Evolutionary conservation across 2,329 filamentous ascomycete genomes (phyloP), one percentile per base, ranked within the genome.

Genomic region (Colletotrichum kahawae): DNA sequence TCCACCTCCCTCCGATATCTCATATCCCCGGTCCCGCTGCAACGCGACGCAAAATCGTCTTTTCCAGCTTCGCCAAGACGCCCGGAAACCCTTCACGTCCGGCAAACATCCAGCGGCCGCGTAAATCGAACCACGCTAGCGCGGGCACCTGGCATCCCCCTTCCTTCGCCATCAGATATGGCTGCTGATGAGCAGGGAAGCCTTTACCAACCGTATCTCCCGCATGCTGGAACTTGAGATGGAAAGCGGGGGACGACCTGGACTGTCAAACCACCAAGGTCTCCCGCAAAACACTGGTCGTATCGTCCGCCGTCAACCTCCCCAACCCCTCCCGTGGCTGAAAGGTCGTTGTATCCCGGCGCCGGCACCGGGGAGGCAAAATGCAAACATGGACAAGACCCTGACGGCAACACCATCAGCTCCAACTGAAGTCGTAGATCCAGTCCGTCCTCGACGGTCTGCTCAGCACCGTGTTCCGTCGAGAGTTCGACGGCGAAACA

Each of bases 401-500:
- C 63, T 75, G 68, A 60, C 21, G 13, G 48, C 16, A 10, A 63
- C 36, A 24, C 60, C 14, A 16, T 38, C 9, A 34, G 34, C n/a
- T 29, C 36, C 29, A 34, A 31, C 33, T 27, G 43, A 57, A 67
- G 24, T 34, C 36, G 60, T 48, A 67, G 56, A 75, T 51, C 38
- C 54, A 63, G 34, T 29, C 51, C 27, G 33, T 56, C 6, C 16
- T 14, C 43, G 34, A 60, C 63, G 27, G 34, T 43, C 24, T 51
- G 33, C n/a, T 21, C 48, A 57, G 14, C 68, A 43, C 43, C 27
- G 60, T 33, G 43, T 59, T 31, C 24, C 62, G 62, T 33, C 24
- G 27, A 69, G 29, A 65, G 67, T 75, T 75, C 54, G 38, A 16
- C 63, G 43, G 27, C 72, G 69, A 75, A 75, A 75, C 72, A 34